Conservation (phyloP, 192 early-diverging fungal genomes). For the Coemansia sp. region DNA sequence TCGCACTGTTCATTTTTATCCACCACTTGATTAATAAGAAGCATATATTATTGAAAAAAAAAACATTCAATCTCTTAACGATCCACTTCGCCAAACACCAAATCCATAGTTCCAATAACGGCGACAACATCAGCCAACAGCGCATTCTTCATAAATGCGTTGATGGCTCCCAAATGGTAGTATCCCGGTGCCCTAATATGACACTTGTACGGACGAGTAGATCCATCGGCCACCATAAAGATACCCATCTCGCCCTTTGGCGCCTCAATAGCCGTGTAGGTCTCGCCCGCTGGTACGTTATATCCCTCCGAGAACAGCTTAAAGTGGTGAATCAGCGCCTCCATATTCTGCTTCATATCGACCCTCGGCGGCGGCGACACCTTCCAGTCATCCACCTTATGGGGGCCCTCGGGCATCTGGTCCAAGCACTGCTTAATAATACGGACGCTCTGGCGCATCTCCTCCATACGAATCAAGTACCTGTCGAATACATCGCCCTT, state of each 20-base stretch:
- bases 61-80: constrained; percentile 53
- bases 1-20: constrained; percentile 29
- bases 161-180: constrained; percentile 85
- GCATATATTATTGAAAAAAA: constrained; percentile 1
- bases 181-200: constrained; percentile 97
- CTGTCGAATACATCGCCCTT: constrained; percentile 97
- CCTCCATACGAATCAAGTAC: constrained; percentile 95
- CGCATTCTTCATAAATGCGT: constrained; percentile 88
- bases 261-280: constrained; percentile 95
- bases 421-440: constrained; percentile 96
- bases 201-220: constrained; percentile 94
- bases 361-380: constrained; percentile 89
- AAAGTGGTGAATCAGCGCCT: constrained; percentile 98
- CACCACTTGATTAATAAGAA: constrained; percentile 11
- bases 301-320: constrained; percentile 99
- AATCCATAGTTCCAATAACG: constrained; percentile 97
- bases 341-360: constrained; percentile 99
- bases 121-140: constrained; percentile 94
- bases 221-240: constrained; percentile 89
- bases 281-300: constrained; percentile 95
- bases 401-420: constrained; percentile 90
- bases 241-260: constrained; percentile 99
- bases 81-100: constrained; percentile 96
- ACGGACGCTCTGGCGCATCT: constrained; percentile 95
- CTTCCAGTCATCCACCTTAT: constrained; percentile 98